Percentiles rank a stretch among this genome's conserved stretches.
Evolutionary conservation across 805 yeast genomes (phyloP).

Genomic region (Suhomyces prunicola): DNA sequence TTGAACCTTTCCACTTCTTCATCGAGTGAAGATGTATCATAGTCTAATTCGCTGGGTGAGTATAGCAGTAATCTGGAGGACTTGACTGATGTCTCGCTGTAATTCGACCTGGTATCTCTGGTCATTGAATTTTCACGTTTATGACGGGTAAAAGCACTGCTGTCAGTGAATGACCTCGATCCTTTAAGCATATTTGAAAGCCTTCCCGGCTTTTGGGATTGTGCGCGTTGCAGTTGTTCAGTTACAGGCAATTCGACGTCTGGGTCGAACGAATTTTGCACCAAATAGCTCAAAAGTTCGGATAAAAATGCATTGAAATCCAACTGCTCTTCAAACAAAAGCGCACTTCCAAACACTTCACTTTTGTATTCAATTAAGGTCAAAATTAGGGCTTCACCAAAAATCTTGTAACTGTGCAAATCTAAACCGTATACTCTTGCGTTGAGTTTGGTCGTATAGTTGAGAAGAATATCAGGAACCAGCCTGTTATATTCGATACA

Average conservation of each 20-base stretch:
- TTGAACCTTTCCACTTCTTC: background rate
- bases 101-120: background rate
- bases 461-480: constrained; percentile 10
- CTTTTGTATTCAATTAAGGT: constrained; percentile 4
- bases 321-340: constrained; percentile 7
- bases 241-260: background rate
- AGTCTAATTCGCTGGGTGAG: constrained; percentile 2
- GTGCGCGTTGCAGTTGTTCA: background rate
- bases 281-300: constrained; percentile 5
- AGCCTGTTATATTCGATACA: constrained; percentile 12
- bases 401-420: constrained; percentile 8
- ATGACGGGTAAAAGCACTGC: background rate
- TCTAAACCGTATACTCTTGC: constrained; percentile 16
- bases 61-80: constrained; percentile 8
- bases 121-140: background rate
- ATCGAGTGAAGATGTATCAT: background rate
- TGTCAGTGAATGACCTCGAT: background rate
- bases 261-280: background rate
- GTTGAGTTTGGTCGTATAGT: constrained; percentile 13
- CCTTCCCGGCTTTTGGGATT: background rate
- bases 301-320: constrained; percentile 7
- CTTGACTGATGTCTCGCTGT: constrained; percentile 4
- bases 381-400: constrained; percentile 18
- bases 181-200: background rate
- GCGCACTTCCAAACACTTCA: background rate